Evolutionary conservation across 2,329 filamentous ascomycete species (phyloP).

Genomic region (Pseudocercospora vitis): DNA sequence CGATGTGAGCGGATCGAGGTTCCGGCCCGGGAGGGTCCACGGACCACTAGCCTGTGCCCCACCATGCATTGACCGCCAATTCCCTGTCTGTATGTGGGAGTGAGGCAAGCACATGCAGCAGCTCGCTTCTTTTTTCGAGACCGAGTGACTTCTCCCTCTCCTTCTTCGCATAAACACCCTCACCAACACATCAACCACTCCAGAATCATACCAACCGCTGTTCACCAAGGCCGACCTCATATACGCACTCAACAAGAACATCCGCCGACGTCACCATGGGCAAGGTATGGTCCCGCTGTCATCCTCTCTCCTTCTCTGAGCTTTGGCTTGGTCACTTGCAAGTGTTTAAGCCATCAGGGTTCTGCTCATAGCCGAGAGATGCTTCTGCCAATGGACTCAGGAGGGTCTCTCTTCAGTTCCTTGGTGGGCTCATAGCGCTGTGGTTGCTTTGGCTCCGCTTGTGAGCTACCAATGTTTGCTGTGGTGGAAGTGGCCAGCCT

Average conservation of each 20-base stretch:
- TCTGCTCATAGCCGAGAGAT: too few relatives aligned
- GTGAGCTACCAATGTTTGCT: too few relatives aligned
- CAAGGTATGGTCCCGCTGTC: conserved; percentile 25
- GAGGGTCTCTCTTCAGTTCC: too few relatives aligned
- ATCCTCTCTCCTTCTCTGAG: conserved; percentile 7
- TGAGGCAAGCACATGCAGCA: conserved; percentile 3
- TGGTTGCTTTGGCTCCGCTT: too few relatives aligned
- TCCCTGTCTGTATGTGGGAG: neutral
- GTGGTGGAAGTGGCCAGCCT: too few relatives aligned
- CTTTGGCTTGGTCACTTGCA: neutral
- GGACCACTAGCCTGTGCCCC: too few relatives aligned
- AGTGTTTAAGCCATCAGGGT: too few relatives aligned
- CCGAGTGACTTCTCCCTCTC: neutral
- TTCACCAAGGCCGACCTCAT: neutral
- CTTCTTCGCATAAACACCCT: conserved; percentile 1
- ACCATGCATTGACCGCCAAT: neutral
- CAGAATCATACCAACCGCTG: neutral
- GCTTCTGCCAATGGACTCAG: too few relatives aligned
- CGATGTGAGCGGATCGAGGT: conserved; percentile 1
- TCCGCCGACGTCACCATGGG: conserved; percentile 27
- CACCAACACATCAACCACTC: neutral
- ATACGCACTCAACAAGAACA: conserved; percentile 1
- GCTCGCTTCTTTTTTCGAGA: neutral
- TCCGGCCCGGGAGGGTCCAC: neutral
- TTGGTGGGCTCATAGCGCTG: too few relatives aligned